Percentiles rank a stretch among this genome's conserved stretches.
These are phyloP conservation scores for Arthrobotrys sinensis DNA, from an alignment of 2,329 filamentous ascomycete species.

Conservation along the genomic window DNA sequence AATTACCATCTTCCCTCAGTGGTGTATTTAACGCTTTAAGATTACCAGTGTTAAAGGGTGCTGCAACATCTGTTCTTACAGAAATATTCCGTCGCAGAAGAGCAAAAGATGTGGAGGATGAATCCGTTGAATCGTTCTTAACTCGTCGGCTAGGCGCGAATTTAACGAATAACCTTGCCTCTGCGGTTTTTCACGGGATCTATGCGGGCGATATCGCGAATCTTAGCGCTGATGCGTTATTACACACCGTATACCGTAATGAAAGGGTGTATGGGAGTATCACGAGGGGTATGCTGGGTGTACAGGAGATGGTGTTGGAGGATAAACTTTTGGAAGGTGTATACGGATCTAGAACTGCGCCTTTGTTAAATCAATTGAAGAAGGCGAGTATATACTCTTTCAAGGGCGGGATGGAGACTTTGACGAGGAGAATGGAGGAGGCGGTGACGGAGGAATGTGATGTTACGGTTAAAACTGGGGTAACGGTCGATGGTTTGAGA, in stretches of 20 bases:
- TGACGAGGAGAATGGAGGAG: slow-evolving; percentile 73
- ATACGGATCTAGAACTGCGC: slow-evolving; percentile 54
- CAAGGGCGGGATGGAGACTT: slow-evolving; percentile 75
- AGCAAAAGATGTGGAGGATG: slow-evolving; percentile 71
- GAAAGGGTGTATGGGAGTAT: slow-evolving; percentile 68
- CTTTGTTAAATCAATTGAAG: slow-evolving; percentile 62
- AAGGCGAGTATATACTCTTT: slow-evolving; percentile 70
- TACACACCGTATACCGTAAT: slow-evolving; percentile 62
- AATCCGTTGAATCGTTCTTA: slow-evolving; percentile 80
- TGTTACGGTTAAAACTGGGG: slow-evolving; percentile 73
- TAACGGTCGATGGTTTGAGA: slow-evolving; percentile 71
- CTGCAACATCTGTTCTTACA: slow-evolving; percentile 66
- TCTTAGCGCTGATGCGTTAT: slow-evolving; percentile 76
- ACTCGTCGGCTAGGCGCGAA: slow-evolving; percentile 72
- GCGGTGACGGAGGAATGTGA: slow-evolving; percentile 73
- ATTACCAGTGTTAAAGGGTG: slow-evolving; percentile 74
- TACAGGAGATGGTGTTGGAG: slow-evolving; percentile 64
- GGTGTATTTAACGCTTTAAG: slow-evolving; percentile 67
- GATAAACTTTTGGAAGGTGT: slow-evolving; percentile 62
- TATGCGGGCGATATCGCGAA: slow-evolving; percentile 90
- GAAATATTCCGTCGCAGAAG: slow-evolving; percentile 66
- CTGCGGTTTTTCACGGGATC: slow-evolving; percentile 85
- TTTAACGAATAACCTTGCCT: slow-evolving; percentile 80
- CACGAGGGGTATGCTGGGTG: slow-evolving; percentile 64
- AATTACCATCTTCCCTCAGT: slow-evolving; percentile 70